These are phyloP conservation scores for Pelargonium cotyledonis DNA, from an alignment of 441 rosid genomes.

Conservation along the genomic window DNA sequence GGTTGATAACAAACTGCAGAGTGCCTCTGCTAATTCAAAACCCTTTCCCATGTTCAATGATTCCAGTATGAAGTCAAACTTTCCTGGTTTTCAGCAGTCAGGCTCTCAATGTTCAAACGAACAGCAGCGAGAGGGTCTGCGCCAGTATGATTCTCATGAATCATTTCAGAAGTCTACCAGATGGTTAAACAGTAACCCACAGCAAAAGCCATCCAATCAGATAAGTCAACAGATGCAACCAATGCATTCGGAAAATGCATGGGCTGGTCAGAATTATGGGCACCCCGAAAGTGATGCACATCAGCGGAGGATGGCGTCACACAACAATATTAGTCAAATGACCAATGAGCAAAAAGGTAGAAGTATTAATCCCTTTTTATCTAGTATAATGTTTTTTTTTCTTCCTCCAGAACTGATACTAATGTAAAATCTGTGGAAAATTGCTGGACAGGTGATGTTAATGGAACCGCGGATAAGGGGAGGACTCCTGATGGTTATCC, in stretches of 20 bases:
- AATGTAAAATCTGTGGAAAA: neutral
- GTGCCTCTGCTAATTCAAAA: slow-evolving; percentile 30
- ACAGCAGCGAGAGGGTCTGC: slow-evolving; percentile 29
- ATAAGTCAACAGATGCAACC: slow-evolving; percentile 32
- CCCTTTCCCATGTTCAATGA: slow-evolving; percentile 24
- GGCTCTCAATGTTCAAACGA: slow-evolving; percentile 27
- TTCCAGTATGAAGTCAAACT: slow-evolving; percentile 30
- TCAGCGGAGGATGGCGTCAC: slow-evolving; percentile 17
- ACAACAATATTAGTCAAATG: slow-evolving; percentile 11
- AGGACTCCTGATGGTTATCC: neutral
- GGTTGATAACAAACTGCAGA: slow-evolving; percentile 37
- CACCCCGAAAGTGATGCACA: slow-evolving; percentile 19
- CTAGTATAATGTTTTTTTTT: slow-evolving; percentile 1
- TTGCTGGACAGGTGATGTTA: slow-evolving; percentile 6
- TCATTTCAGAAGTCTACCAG: slow-evolving; percentile 33
- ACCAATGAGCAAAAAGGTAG: slow-evolving; percentile 21
- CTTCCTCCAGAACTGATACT: neutral
- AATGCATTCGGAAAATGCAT: slow-evolving; percentile 29
- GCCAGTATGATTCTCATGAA: slow-evolving; percentile 32
- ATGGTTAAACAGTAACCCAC: slow-evolving; percentile 39
- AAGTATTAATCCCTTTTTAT: neutral
- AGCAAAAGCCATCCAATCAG: slow-evolving; percentile 26
- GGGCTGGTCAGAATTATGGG: slow-evolving; percentile 30
- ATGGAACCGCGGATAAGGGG: slow-evolving; percentile 5
- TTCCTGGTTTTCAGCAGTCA: slow-evolving; percentile 47